Conservation (phyloP, 257 asterid species). For the Nicotiana otophora region DNA sequence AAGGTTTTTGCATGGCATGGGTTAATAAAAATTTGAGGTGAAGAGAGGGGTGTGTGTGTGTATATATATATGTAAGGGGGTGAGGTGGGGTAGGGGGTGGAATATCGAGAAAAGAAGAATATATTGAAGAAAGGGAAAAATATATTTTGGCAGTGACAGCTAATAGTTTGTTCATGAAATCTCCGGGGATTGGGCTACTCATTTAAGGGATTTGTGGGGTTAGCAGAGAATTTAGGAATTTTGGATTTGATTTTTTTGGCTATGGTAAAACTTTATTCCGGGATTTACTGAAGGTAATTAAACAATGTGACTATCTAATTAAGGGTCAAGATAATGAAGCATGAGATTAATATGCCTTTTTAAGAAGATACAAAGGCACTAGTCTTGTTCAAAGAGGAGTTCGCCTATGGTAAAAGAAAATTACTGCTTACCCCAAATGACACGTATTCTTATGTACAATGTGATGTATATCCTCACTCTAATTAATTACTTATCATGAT, state of each 20-base stretch:
- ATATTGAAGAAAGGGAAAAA: constrained; percentile 15
- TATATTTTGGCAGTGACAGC: constrained; percentile 43
- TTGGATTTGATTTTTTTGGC: background rate
- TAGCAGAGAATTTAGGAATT: background rate
- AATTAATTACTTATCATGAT: background rate
- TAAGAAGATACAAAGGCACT: background rate
- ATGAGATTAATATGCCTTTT: background rate
- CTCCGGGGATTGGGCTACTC: constrained; percentile 21
- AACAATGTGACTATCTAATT: background rate
- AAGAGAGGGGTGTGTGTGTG: background rate
- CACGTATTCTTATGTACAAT: background rate
- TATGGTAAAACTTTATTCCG: background rate
- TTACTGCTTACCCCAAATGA: background rate
- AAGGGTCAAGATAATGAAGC: background rate
- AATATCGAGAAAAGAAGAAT: constrained; percentile 19
- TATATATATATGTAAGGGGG: background rate
- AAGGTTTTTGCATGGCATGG: constrained; percentile 13
- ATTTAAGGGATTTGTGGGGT: constrained; percentile 15
- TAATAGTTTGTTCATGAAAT: constrained; percentile 26
- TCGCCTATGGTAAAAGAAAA: background rate
- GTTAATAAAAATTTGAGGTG: background rate
- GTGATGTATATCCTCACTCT: background rate
- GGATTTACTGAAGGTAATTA: background rate
- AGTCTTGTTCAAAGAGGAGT: background rate
- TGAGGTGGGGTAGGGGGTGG: background rate